Evolutionary conservation across 129 eudicot genomes (phyloP).

Genomic region (Pulicaria dysenterica): DNA sequence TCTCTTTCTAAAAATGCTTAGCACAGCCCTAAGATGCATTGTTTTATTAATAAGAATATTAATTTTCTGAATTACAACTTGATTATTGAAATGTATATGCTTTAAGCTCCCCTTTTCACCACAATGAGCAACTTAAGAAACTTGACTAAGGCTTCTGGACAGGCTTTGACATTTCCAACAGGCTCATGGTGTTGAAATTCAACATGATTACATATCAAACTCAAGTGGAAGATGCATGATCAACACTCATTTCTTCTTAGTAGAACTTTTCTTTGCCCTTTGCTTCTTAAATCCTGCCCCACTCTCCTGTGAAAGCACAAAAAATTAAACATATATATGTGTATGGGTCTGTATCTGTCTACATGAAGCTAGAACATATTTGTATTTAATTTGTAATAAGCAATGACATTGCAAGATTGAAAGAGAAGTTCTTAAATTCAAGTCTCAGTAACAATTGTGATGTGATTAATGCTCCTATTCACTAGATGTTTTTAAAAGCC

Average conservation of each 20-base stretch:
- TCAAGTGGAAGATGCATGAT: background rate
- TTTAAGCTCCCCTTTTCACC: background rate
- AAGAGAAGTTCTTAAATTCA: background rate
- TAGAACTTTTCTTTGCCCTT: conserved; percentile 39
- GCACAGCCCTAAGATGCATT: background rate
- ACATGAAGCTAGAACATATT: background rate
- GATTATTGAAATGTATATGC: background rate
- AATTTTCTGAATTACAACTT: no score
- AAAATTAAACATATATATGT: background rate
- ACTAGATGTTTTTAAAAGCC: background rate
- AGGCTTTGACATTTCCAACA: conserved; percentile 12
- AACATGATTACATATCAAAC: background rate
- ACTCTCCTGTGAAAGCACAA: conserved; percentile 47
- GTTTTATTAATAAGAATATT: no score
- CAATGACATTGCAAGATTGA: background rate
- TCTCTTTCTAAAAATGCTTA: background rate
- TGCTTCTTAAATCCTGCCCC: conserved; percentile 47
- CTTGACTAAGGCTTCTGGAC: background rate
- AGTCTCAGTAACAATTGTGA: background rate
- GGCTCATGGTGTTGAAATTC: background rate
- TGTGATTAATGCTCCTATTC: background rate
- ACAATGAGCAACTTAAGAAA: background rate
- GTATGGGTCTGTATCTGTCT: no score
- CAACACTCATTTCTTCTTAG: conserved; percentile 43
- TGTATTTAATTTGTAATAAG: background rate